A percentile compares a stretch with the other conserved stretches of the same genome.
These are phyloP conservation scores for Biscogniauxia sp. DNA, from an alignment of 2,329 filamentous ascomycete genomes.

Conservation along the genomic window DNA sequence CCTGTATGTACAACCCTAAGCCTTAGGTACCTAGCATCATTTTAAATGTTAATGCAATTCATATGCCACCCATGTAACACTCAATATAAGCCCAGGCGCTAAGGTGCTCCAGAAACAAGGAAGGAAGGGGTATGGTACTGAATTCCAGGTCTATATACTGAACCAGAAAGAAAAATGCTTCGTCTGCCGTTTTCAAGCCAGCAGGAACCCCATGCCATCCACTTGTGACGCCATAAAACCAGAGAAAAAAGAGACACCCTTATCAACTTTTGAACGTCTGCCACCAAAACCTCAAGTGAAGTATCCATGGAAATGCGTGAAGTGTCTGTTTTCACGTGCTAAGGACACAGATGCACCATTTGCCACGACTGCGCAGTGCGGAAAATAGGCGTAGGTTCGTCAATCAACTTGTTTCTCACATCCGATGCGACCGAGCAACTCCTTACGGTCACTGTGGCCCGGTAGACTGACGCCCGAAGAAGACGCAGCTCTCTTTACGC, in stretches of 20 bases:
- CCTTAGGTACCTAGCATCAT: not conserved
- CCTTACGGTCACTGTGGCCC: constrained; percentile 74
- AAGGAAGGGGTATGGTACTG: constrained; percentile 28
- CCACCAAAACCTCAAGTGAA: constrained; percentile 8
- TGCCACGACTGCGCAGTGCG: constrained; percentile 2
- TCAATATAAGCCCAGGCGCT: not conserved
- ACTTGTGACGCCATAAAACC: constrained; percentile 18
- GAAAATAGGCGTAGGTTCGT: constrained; percentile 12
- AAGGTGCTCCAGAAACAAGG: not conserved
- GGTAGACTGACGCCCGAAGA: constrained; percentile 64
- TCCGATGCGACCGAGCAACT: constrained; percentile 76
- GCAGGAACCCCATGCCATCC: constrained; percentile 8
- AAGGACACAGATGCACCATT: constrained; percentile 9
- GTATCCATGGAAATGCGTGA: not conserved
- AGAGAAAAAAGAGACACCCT: constrained; percentile 18
- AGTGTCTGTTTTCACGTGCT: not conserved
- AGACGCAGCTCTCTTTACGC: constrained; percentile 51
- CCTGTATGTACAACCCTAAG: not conserved
- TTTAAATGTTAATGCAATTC: not conserved
- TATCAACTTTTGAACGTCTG: constrained; percentile 21
- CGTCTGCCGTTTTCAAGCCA: constrained; percentile 8
- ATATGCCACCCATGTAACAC: not conserved
- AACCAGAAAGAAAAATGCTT: constrained; percentile 18
- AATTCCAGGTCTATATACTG: constrained; percentile 32
- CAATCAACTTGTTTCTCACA: constrained; percentile 72